Evolutionary conservation across 805 yeast species (phyloP), one percentile per base, ranked within the genome.

Genomic region (Barnettozyma populi): DNA sequence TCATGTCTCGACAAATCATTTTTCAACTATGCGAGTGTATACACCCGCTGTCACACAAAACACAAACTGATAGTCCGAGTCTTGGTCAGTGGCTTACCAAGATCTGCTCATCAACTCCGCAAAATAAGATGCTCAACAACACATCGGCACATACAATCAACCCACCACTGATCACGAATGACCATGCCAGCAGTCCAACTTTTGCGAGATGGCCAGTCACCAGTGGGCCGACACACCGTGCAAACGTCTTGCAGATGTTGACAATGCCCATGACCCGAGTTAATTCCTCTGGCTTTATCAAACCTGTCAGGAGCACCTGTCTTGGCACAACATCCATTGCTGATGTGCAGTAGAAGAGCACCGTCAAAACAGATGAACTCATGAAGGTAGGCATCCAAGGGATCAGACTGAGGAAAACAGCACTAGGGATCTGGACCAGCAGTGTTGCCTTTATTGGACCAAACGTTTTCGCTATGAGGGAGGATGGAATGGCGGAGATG

Each of bases 251-350:
- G 23, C 85, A 89, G 35, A 90, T 81, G 59, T 89, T 90, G 9
- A 90, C 96, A 2, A 86, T 71, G 2, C 97, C 97, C 80, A 90
- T 75, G 1, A 85, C 90, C 55, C 73, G 77, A 2, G 95, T 81
- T 42, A 90, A 68, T 43, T 87, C 94, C 10, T 71, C 64, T 11
- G 76, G 74, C 14, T 74, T 72, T 36, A 90, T 79, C 19, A 88
- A 69, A 2, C 86, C 74, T 0, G 95, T 82, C 43, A 90, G 66
- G 36, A 90, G 70, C 8, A 89, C 78, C 65, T 89, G 96, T 44
- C 97, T 76, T 7, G 97, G 96, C 3, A 89, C 94, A 25, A 89
- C 96, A 62, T 90, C 97, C 90, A 90, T 88, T 2, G 90, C 79
- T 2, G 82, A 72, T 0, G 88, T 78, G 2, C 82, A 67, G 50